Conservation (phyloP, 345 rosid genomes). For the Aethionema arabicum region DNA sequence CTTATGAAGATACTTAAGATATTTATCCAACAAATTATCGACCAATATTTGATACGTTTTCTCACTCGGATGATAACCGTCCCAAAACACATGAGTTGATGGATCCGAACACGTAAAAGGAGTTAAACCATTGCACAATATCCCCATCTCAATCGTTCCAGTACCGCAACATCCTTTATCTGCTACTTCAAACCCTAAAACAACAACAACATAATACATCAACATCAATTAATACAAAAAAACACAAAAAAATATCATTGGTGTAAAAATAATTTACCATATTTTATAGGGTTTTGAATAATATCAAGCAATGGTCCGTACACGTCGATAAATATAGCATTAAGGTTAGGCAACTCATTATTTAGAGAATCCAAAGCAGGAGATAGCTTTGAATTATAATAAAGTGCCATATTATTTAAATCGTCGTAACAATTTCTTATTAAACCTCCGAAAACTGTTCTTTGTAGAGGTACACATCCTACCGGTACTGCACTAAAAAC, state of each 20-base stretch:
- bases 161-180: conserved; percentile 38
- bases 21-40: conserved; percentile 18
- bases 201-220: not conserved
- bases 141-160: conserved; percentile 2
- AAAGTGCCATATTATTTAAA: conserved; percentile 27
- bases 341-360: conserved; percentile 7
- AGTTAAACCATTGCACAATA: conserved; percentile 23
- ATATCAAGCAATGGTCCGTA: conserved; percentile 29
- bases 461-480: conserved; percentile 30
- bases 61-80: conserved; percentile 32
- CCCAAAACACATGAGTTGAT: conserved; percentile 36
- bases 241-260: not conserved
- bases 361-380: conserved; percentile 17
- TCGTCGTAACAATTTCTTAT: conserved; percentile 27
- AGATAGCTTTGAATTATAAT: conserved; percentile 33
- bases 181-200: conserved; percentile 35
- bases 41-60: conserved; percentile 26
- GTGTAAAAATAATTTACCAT: conserved; percentile 12
- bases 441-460: conserved; percentile 31
- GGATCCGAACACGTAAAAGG: conserved; percentile 36
- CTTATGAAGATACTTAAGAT: conserved; percentile 18
- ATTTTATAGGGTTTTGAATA: conserved; percentile 6
- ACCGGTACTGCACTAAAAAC: conserved; percentile 31
- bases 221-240: not conserved
- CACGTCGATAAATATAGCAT: conserved; percentile 31